Evolutionary conservation across 768 basidiomycete genomes (phyloP), one percentile per base, ranked within the genome.

Genomic region (Suillus tomentosus): DNA sequence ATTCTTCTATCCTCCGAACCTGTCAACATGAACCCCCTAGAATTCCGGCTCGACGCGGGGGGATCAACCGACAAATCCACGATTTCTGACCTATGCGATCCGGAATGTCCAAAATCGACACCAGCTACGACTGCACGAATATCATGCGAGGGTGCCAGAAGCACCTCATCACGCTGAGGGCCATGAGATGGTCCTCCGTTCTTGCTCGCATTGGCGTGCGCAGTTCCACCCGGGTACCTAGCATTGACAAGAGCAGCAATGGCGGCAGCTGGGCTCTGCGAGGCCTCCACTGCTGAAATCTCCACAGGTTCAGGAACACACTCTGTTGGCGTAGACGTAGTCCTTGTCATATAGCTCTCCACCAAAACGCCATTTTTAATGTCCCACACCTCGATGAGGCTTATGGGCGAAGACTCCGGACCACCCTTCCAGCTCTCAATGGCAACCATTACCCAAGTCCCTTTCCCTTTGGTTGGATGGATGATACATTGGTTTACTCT

Each of bases 1-100:
- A 99, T 82, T 68, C 88, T 89, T 57, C 90, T 84, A 76, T 99
- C 97, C 69, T 96, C 93, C 0, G 95, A 96, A 1, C 94, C 96
- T 27, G 86, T 94, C 36, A 98, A 77, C 75, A 96, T 81, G 73
- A 88, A 98, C 0, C 92, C 94, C 40, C 84, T 80, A 31, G 71
- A 66, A 39, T 79, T 77, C 24, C 82, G 78, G n/a, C 76, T 75
- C 22, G 79, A 75, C 14, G 73, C 70, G 42, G 74, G 75, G 27
- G 78, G 70, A 54, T 84, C 84, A 36, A 68, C 75, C 34, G 71
- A 74, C 43, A 81, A 66, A 48, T 82, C 82, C 47, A 78, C 80
- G 61, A 83, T 80, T 47, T 86, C 86, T 1, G 82, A 80, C 61
- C 83, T 76, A 66, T 87, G 82, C 47, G 82, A 69, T 10, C 79